A percentile compares a stretch with the other conserved stretches of the same genome.
Evolutionary conservation across 257 asterid species (phyloP).

Genomic region (Ligustrum vulgare): DNA sequence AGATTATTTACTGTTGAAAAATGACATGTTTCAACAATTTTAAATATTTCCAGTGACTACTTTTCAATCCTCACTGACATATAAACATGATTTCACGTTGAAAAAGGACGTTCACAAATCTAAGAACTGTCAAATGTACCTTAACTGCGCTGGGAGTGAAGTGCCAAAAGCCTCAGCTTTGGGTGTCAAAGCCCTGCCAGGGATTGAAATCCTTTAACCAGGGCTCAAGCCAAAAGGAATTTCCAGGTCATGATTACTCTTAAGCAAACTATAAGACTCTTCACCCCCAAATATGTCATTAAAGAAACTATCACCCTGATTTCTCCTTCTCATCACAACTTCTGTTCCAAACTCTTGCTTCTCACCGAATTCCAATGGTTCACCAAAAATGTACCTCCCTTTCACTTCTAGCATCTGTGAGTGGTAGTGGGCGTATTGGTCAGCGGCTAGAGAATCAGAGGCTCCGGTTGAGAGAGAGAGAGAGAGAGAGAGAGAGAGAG

Average conservation of each 20-base stretch:
- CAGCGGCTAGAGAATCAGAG: no score
- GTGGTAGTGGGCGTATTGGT: no score
- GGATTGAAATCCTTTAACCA: slow-evolving; percentile 56
- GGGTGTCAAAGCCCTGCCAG: slow-evolving; percentile 47
- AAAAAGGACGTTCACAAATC: background rate
- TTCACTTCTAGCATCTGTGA: no score
- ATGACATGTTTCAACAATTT: background rate
- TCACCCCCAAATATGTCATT: slow-evolving; percentile 70
- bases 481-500: no score
- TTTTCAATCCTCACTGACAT: background rate
- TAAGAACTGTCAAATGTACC: slow-evolving; percentile 33
- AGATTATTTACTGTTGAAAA: no score
- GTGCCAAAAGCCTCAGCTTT: slow-evolving; percentile 46
- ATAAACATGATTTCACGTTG: background rate
- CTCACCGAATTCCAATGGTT: slow-evolving; percentile 13
- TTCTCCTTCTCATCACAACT: slow-evolving; percentile 37
- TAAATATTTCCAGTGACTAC: no score
- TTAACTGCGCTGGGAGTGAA: slow-evolving; percentile 59
- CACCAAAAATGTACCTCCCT: no score
- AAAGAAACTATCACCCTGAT: slow-evolving; percentile 53
- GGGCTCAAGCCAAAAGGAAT: slow-evolving; percentile 38
- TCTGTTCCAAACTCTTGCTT: slow-evolving; percentile 77
- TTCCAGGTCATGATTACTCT: slow-evolving; percentile 38
- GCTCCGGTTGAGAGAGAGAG: no score
- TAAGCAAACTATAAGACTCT: slow-evolving; percentile 45